Evolutionary conservation across 1,139 yeast species (phyloP).

Genomic region (Yamadazyma membranifaciens): DNA sequence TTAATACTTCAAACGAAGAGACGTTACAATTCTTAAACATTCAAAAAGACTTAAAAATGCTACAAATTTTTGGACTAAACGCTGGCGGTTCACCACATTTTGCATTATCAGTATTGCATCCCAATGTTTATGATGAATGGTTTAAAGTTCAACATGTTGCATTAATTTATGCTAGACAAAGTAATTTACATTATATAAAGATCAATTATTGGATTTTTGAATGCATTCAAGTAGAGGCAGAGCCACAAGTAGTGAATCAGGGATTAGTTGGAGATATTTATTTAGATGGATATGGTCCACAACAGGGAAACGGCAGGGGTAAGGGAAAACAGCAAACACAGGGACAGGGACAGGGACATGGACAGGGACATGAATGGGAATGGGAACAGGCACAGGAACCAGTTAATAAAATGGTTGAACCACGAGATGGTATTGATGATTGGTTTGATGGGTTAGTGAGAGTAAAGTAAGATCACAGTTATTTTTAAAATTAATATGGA

Average conservation of each 20-base stretch:
- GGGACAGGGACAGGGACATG: neutral
- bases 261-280: neutral
- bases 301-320: neutral
- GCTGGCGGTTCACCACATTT: constrained; percentile 57
- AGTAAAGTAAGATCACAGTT: constrained; percentile 6
- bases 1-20: constrained; percentile 33
- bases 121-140: constrained; percentile 59
- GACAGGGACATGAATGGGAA: neutral
- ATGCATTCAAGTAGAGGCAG: constrained; percentile 9
- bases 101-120: constrained; percentile 54
- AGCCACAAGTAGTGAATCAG: too few species aligned
- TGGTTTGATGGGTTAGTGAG: constrained; percentile 40
- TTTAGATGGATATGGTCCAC: neutral
- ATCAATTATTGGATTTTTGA: constrained; percentile 41
- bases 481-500: too few species aligned
- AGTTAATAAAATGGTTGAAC: constrained; percentile 22
- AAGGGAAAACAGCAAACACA: too few species aligned
- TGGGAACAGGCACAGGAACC: too few species aligned
- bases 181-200: constrained; percentile 39
- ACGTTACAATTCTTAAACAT: constrained; percentile 21
- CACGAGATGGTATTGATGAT: constrained; percentile 40
- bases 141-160: constrained; percentile 56
- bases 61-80: constrained; percentile 51
- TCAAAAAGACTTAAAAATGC: constrained; percentile 29
- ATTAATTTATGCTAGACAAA: constrained; percentile 26